Conservation (phyloP, 768 basidiomycete genomes). For the Tricholoma flavovirens region DNA sequence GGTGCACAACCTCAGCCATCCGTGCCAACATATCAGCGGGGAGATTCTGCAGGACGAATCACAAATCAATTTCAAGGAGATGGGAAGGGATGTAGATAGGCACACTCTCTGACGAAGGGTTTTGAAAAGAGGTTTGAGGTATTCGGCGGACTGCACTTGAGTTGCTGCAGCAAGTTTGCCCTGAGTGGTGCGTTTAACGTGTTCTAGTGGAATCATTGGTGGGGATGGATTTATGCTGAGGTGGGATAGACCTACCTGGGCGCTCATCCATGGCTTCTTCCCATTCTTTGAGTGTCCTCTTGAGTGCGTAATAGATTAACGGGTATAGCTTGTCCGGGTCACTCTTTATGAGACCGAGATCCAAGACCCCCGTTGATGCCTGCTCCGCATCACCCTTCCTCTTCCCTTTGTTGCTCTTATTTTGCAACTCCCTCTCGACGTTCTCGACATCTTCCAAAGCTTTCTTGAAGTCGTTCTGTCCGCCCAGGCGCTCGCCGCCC, state of each 20-base stretch:
- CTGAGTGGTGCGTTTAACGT: slow-evolving; percentile 81
- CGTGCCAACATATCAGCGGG: slow-evolving; percentile 79
- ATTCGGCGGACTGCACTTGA: slow-evolving; percentile 92
- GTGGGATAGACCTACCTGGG: slow-evolving; percentile 53
- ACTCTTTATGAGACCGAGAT: slow-evolving; percentile 76
- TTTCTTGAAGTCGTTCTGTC: slow-evolving; percentile 94
- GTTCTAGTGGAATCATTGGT: slow-evolving; percentile 40
- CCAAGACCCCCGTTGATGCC: slow-evolving; percentile 55
- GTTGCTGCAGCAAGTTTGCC: slow-evolving; percentile 94
- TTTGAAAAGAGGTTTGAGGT: slow-evolving; percentile 96
- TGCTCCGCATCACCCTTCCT: slow-evolving; percentile 62
- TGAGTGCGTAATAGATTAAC: slow-evolving; percentile 92
- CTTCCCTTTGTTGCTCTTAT: slow-evolving; percentile 52
- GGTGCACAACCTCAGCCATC: slow-evolving; percentile 90
- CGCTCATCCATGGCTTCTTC: slow-evolving; percentile 91
- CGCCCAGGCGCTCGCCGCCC: slow-evolving; percentile 69
- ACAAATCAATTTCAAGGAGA: background rate
- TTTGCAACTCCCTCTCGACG: slow-evolving; percentile 59
- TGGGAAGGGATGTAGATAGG: slow-evolving; percentile 8
- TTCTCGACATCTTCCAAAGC: slow-evolving; percentile 84
- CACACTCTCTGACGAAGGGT: slow-evolving; percentile 79
- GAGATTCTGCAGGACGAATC: slow-evolving; percentile 45
- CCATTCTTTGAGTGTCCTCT: slow-evolving; percentile 93
- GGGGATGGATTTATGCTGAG: background rate
- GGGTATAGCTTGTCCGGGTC: slow-evolving; percentile 96